Evolutionary conservation across 805 yeast genomes (phyloP).

Genomic region (Wickerhamomyces strasburgensis): DNA sequence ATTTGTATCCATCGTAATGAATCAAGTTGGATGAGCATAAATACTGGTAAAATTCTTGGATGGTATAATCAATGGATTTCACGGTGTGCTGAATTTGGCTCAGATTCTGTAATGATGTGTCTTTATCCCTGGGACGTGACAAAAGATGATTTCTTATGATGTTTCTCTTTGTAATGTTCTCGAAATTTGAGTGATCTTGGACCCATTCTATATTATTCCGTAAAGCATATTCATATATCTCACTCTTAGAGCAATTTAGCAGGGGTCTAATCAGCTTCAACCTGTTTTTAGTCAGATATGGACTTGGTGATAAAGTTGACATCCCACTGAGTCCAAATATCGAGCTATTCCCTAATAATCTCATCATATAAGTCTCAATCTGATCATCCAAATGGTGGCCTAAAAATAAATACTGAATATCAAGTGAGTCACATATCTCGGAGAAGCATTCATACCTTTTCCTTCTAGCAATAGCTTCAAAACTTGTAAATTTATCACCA

Average conservation of each 20-base stretch:
- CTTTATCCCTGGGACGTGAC: slow-evolving; percentile 11
- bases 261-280: slow-evolving; percentile 47
- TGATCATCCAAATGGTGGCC: slow-evolving; percentile 76
- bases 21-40: slow-evolving; percentile 3
- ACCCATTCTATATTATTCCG: slow-evolving; percentile 48
- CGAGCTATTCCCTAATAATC: slow-evolving; percentile 43
- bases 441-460: slow-evolving; percentile 45
- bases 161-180: slow-evolving; percentile 53
- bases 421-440: slow-evolving; percentile 33
- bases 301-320: slow-evolving; percentile 20
- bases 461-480: slow-evolving; percentile 58
- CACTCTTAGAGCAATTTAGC: slow-evolving; percentile 38
- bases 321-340: slow-evolving; percentile 61
- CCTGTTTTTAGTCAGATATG: slow-evolving; percentile 9
- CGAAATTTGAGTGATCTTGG: slow-evolving; percentile 61
- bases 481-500: slow-evolving; percentile 21
- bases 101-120: slow-evolving; percentile 13
- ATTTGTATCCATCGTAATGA: background rate
- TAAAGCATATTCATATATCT: slow-evolving; percentile 42
- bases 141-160: slow-evolving; percentile 36
- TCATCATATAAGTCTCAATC: slow-evolving; percentile 58
- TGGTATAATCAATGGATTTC: slow-evolving; percentile 12
- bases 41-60: slow-evolving; percentile 1
- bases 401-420: slow-evolving; percentile 38
- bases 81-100: slow-evolving; percentile 19